Evolutionary conservation across 192 early-diverging fungal species (phyloP).

Genomic region (Podila verticillata): DNA sequence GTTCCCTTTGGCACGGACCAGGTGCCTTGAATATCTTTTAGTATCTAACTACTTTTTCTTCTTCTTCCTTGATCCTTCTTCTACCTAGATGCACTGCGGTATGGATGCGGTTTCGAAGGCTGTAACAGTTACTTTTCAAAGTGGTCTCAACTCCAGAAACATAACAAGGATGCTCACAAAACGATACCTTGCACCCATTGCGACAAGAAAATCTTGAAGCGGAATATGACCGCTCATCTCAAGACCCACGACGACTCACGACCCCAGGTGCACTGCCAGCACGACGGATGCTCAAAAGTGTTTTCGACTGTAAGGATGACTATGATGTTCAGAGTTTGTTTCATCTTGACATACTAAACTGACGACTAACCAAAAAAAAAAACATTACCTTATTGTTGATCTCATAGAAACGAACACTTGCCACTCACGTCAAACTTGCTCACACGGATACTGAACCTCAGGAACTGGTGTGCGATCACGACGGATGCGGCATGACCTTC

Average conservation of each 20-base stretch:
- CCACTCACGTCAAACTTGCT: conserved; percentile 28
- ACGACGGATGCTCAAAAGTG: conserved; percentile 41
- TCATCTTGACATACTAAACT: too few relatives aligned
- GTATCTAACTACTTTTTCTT: too few relatives aligned
- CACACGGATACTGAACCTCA: conserved; percentile 19
- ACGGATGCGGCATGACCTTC: conserved; percentile 48
- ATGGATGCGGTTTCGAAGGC: conserved; percentile 46
- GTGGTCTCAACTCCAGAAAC: conserved; percentile 51
- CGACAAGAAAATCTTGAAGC: conserved; percentile 21
- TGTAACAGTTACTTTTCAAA: conserved; percentile 44
- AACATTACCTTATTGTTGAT: not conserved
- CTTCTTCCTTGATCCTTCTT: too few relatives aligned
- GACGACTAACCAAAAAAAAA: too few relatives aligned
- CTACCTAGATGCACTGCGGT: conserved; percentile 34
- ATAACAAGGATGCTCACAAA: conserved; percentile 31
- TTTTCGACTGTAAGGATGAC: conserved; percentile 48
- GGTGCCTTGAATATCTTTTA: not conserved
- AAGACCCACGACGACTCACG: conserved; percentile 34
- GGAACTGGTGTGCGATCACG: conserved; percentile 37
- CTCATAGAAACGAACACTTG: conserved; percentile 29
- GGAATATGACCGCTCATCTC: conserved; percentile 22
- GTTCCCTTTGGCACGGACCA: too few relatives aligned
- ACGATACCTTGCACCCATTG: conserved; percentile 21
- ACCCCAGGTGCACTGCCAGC: conserved; percentile 20
- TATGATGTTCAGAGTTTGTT: too few relatives aligned